These are phyloP conservation scores for Hippophae rhamnoides DNA, from an alignment of 306 rosid genomes.

Conservation along the genomic window DNA sequence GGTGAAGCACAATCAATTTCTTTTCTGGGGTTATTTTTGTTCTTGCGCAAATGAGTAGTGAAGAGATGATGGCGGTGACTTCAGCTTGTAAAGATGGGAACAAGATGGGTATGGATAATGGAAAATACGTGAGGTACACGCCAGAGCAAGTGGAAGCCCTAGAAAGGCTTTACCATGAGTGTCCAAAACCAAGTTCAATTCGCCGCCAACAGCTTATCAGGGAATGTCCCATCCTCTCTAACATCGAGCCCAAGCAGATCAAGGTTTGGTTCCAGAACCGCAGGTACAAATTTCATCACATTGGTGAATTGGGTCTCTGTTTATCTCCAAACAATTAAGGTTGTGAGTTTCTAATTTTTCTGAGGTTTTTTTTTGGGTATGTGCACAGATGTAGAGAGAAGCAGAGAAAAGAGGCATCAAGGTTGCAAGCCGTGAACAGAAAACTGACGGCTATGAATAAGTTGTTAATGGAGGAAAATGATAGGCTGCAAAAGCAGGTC, in stretches of 20 bases:
- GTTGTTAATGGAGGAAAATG: slow-evolving; percentile 94
- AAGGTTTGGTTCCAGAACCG: slow-evolving; percentile 98
- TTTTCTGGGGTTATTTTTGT: background rate
- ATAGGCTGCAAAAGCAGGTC: slow-evolving; percentile 93
- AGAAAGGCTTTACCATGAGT: slow-evolving; percentile 87
- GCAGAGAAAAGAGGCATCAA: slow-evolving; percentile 88
- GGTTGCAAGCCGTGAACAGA: slow-evolving; percentile 83
- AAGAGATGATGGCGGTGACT: slow-evolving; percentile 73
- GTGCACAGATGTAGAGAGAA: slow-evolving; percentile 86
- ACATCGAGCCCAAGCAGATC: slow-evolving; percentile 96
- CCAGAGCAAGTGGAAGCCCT: slow-evolving; percentile 97
- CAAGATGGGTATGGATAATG: slow-evolving; percentile 71
- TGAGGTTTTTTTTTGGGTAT: background rate
- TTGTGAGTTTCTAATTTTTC: background rate
- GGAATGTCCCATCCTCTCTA: slow-evolving; percentile 90
- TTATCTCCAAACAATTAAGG: background rate
- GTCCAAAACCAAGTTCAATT: slow-evolving; percentile 92
- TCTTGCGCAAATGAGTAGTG: slow-evolving; percentile 8
- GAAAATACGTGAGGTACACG: slow-evolving; percentile 89
- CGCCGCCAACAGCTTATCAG: slow-evolving; percentile 96
- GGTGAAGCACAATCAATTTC: background rate
- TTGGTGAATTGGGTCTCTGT: background rate
- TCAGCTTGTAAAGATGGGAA: slow-evolving; percentile 53
- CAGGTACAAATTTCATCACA: slow-evolving; percentile 31
- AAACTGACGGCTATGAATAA: slow-evolving; percentile 96